These are phyloP conservation scores for Cladobotryum mycophilum DNA, from an alignment of 2,329 filamentous ascomycete species.

Conservation along the genomic window DNA sequence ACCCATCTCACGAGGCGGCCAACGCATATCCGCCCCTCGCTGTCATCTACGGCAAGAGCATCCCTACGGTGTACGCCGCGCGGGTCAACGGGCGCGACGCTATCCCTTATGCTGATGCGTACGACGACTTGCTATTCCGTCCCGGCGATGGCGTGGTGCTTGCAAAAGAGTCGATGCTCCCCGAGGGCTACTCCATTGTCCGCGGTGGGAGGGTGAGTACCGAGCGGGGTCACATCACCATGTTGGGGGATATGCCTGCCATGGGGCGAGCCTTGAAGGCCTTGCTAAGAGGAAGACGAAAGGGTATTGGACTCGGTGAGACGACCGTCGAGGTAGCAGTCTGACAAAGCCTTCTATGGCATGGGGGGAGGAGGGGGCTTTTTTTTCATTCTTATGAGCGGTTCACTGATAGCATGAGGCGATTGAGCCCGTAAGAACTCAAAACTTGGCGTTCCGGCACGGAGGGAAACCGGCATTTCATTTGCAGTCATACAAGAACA, in stretches of 20 bases:
- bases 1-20: slow-evolving; percentile 48
- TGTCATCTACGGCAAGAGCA: slow-evolving; percentile 79
- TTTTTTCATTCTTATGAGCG: too few relatives aligned
- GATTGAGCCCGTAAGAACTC: too few relatives aligned
- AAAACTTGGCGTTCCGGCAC: too few relatives aligned
- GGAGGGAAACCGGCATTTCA: too few relatives aligned
- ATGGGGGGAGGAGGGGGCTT: too few relatives aligned
- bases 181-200: slow-evolving; percentile 68
- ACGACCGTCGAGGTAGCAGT: too few relatives aligned
- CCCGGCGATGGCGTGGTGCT: slow-evolving; percentile 86
- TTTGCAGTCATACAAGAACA: too few relatives aligned
- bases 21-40: slow-evolving; percentile 78
- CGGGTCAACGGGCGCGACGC: slow-evolving; percentile 65
- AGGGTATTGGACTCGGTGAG: slow-evolving; percentile 58
- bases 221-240: slow-evolving; percentile 79
- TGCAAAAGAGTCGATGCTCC: slow-evolving; percentile 78
- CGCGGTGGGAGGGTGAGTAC: slow-evolving; percentile 69
- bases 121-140: slow-evolving; percentile 81
- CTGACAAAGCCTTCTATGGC: too few relatives aligned
- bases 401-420: too few relatives aligned
- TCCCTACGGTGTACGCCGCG: slow-evolving; percentile 78
- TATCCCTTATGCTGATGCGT: slow-evolving; percentile 70
- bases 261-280: slow-evolving; percentile 70
- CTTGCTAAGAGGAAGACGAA: slow-evolving; percentile 58
- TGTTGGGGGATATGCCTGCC: slow-evolving; percentile 77